Evolutionary conservation across 129 eudicot genomes (phyloP).

Genomic region (Sambucus nigra): DNA sequence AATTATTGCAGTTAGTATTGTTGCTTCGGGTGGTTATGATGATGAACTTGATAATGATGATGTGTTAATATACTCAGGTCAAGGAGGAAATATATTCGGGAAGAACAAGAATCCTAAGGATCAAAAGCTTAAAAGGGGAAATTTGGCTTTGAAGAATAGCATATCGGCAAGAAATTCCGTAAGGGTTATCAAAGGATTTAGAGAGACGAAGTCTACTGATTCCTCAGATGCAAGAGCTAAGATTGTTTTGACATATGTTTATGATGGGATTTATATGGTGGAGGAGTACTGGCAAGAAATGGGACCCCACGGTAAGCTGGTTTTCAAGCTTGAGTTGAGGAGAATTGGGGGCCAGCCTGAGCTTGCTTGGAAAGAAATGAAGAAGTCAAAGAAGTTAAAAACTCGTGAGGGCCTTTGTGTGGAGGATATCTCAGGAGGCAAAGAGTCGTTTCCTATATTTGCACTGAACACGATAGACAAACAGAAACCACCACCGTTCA

Average conservation of each 20-base stretch:
- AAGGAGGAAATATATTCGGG: constrained; percentile 47
- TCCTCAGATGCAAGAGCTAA: constrained; percentile 31
- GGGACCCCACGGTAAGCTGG: constrained; percentile 53
- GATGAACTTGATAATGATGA: constrained; percentile 60
- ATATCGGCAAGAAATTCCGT: constrained; percentile 38
- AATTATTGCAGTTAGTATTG: constrained; percentile 56
- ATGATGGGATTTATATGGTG: constrained; percentile 81
- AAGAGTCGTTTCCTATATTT: constrained; percentile 50
- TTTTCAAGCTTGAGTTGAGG: constrained; percentile 52
- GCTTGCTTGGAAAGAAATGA: constrained; percentile 64
- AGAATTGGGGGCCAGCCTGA: constrained; percentile 85
- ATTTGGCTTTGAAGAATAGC: constrained; percentile 65
- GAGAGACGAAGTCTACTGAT: constrained; percentile 30
- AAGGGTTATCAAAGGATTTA: constrained; percentile 75
- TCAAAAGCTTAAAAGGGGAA: constrained; percentile 83
- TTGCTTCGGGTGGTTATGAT: constrained; percentile 74
- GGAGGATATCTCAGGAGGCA: constrained; percentile 51
- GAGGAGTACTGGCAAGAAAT: constrained; percentile 32
- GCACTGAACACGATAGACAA: constrained; percentile 64
- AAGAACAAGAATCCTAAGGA: constrained; percentile 44
- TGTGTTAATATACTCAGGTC: constrained; percentile 65
- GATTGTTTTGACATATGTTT: constrained; percentile 42
- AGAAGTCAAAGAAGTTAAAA: constrained; percentile 42
- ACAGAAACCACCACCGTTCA: constrained; percentile 58
- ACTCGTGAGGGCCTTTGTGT: constrained; percentile 57